phyloP scores from a whole-genome alignment of 2,329 filamentous ascomycete genomes.

The Ophiostoma ulmi region DNA sequence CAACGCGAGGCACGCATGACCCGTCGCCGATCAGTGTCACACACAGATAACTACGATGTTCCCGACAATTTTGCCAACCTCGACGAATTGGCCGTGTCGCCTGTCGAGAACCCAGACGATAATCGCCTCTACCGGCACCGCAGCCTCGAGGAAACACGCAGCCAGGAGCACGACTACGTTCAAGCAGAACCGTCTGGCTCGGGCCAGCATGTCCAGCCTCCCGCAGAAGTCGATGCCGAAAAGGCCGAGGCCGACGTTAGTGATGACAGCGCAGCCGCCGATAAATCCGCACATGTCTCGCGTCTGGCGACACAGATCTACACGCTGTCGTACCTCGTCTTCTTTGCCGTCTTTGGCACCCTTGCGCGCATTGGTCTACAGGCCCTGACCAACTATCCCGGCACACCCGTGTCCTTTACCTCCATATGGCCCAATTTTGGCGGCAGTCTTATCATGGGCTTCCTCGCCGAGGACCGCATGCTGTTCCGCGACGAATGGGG shows the following conservation, averaged over 20 bases:
- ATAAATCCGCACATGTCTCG: constrained; percentile 38
- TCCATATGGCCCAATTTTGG: constrained; percentile 84
- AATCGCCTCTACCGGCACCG: constrained; percentile 36
- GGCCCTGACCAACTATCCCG: constrained; percentile 72
- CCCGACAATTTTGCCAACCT: constrained; percentile 41
- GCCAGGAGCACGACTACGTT: constrained; percentile 31
- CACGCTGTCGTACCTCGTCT: constrained; percentile 72
- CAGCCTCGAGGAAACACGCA: constrained; percentile 39
- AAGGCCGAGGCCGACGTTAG: background rate
- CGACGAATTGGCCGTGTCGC: constrained; percentile 41
- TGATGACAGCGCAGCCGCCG: background rate
- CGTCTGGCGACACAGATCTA: constrained; percentile 56
- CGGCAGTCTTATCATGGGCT: constrained; percentile 79
- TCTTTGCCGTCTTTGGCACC: constrained; percentile 82
- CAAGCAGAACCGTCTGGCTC: constrained; percentile 24
- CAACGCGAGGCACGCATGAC: constrained; percentile 22
- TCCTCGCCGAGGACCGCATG: constrained; percentile 46
- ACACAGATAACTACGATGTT: constrained; percentile 34
- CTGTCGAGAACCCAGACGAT: constrained; percentile 42
- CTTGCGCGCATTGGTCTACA: constrained; percentile 76
- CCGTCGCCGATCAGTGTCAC: constrained; percentile 26
- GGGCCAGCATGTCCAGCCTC: background rate
- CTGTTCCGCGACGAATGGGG: constrained; percentile 52
- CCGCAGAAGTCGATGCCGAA: background rate
- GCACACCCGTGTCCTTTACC: constrained; percentile 66